Conservation (phyloP, 345 rosid genomes). For the Corymbia maculata region DNA sequence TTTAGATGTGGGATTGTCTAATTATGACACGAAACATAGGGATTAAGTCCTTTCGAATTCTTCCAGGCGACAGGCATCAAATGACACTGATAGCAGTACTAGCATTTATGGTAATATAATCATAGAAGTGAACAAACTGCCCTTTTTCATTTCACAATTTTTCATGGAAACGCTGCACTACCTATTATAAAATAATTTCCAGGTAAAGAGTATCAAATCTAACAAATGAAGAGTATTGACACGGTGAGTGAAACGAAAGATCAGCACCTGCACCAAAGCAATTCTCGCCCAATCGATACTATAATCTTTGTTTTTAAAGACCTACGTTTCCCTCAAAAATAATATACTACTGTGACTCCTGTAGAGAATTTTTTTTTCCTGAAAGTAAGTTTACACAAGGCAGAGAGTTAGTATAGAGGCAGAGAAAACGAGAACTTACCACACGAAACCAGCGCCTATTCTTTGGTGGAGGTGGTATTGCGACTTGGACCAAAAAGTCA, state of each 20-base stretch:
- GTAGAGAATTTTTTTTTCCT: background rate
- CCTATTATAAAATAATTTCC: background rate
- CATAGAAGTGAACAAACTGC: background rate
- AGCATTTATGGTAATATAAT: background rate
- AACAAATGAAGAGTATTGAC: background rate
- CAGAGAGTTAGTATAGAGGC: background rate
- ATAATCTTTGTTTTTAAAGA: background rate
- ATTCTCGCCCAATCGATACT: background rate
- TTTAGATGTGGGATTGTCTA: background rate
- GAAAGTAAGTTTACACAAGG: background rate
- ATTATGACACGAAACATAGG: background rate
- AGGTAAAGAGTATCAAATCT: background rate
- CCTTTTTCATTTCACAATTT: background rate
- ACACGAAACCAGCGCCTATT: conserved; percentile 69
- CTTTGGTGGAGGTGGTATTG: conserved; percentile 52
- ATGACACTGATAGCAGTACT: background rate
- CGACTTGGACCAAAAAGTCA: conserved; percentile 45
- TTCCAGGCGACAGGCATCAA: background rate
- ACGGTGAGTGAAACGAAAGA: background rate
- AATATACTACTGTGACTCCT: background rate
- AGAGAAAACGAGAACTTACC: conserved; percentile 36
- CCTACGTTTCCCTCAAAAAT: background rate
- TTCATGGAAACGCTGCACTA: background rate
- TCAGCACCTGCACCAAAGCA: background rate
- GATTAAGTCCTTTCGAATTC: background rate